Percentiles rank a stretch among this genome's conserved stretches.
phyloP scores from a whole-genome alignment of 1,284 basidiomycete species.

The Serendipita sp. region DNA sequence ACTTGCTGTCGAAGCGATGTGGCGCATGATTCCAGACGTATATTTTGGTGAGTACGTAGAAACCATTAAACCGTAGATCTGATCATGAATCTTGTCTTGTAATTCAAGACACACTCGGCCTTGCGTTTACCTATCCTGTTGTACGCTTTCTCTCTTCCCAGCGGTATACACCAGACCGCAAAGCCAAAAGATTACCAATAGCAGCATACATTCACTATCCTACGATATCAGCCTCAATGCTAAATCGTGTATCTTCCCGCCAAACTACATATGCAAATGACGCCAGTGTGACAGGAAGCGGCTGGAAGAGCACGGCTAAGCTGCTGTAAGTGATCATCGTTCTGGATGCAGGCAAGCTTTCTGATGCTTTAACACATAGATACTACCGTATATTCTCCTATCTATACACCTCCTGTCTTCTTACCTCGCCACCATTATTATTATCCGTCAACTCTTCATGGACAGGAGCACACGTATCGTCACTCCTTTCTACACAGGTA shows the following conservation, averaged over 20 bases:
- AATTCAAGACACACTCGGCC: conserved; percentile 85
- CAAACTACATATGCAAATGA: conserved; percentile 56
- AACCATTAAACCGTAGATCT: not conserved
- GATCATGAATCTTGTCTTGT: not conserved
- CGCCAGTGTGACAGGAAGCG: conserved; percentile 43
- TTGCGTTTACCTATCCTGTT: conserved; percentile 82
- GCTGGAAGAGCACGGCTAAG: conserved; percentile 50
- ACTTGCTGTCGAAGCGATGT: conserved; percentile 72
- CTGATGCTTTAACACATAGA: conserved; percentile 26
- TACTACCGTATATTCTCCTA: conserved; percentile 86
- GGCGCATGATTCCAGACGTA: conserved; percentile 64
- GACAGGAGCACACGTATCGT: conserved; percentile 78
- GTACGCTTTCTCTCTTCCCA: conserved; percentile 39
- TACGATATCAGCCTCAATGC: conserved; percentile 90
- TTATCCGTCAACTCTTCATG: conserved; percentile 91
- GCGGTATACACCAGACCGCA: not conserved
- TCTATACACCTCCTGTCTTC: conserved; percentile 65
- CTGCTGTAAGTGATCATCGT: conserved; percentile 41
- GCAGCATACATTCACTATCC: conserved; percentile 95
- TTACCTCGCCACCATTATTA: conserved; percentile 47
- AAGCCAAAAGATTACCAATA: conserved; percentile 39
- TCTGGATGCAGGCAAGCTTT: not conserved
- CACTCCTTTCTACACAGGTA: conserved; percentile 47
- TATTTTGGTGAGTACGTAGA: conserved; percentile 57
- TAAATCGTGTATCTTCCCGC: conserved; percentile 58